These are phyloP conservation scores for Monilinia aucupariae DNA, from an alignment of 2,329 filamentous ascomycete species.

Conservation along the genomic window DNA sequence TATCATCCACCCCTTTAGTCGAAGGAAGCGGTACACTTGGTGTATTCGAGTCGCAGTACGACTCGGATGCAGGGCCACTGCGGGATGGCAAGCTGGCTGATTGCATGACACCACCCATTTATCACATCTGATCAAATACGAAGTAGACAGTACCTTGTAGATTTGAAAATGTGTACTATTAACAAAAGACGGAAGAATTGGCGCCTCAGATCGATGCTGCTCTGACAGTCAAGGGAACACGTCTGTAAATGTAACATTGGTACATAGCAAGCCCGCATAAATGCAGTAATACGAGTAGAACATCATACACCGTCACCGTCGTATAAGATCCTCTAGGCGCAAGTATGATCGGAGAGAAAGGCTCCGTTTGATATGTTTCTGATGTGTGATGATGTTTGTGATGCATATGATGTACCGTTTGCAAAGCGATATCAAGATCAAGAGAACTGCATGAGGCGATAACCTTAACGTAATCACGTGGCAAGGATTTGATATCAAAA, in stretches of 20 bases:
- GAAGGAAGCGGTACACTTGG: background rate
- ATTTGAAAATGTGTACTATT: background rate
- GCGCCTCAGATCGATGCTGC: background rate
- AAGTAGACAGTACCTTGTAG: background rate
- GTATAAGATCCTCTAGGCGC: background rate
- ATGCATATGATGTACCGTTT: background rate
- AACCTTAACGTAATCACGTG: background rate
- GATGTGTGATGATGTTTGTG: background rate
- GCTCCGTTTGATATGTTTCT: no score
- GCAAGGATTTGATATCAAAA: background rate
- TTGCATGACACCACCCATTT: no score
- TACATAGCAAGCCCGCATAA: background rate
- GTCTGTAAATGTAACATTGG: background rate
- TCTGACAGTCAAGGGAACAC: constrained; percentile 3
- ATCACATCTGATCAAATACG: background rate
- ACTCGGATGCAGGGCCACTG: background rate
- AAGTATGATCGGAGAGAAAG: background rate
- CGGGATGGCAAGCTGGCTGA: background rate
- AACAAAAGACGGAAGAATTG: background rate
- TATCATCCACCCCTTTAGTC: background rate
- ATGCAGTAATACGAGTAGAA: background rate
- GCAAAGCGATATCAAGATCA: no score
- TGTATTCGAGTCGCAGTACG: background rate
- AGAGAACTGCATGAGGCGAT: background rate
- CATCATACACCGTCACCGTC: background rate